A percentile compares a stretch with the other conserved stretches of the same genome.
Conservation (phyloP, 2,329 filamentous ascomycete species). For the Teratosphaeriaceae sp. region DNA sequence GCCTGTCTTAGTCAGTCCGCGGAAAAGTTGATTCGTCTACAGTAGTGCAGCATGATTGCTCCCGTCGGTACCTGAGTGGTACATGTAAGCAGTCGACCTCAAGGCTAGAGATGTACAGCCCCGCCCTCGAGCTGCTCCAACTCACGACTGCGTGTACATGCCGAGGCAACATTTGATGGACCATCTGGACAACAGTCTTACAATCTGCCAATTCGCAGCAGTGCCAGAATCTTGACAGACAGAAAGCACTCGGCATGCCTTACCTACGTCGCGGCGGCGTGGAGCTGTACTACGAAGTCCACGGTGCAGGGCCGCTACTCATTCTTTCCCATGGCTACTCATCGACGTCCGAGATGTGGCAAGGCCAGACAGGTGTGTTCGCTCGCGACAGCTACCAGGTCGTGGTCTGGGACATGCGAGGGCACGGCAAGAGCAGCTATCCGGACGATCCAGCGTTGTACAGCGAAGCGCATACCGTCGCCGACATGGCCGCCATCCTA, state of each 20-base stretch:
- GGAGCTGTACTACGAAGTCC: slow-evolving; percentile 20
- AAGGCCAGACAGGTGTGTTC: slow-evolving; percentile 17
- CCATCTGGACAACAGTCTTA: no score
- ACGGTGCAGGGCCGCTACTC: slow-evolving; percentile 16
- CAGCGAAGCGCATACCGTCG: slow-evolving; percentile 21
- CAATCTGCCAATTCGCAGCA: no score
- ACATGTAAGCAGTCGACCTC: no score
- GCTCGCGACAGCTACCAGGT: slow-evolving; percentile 16
- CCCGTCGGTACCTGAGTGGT: no score
- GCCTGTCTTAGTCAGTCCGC: no score
- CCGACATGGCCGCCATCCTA: slow-evolving; percentile 22
- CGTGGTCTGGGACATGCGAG: slow-evolving; percentile 24
- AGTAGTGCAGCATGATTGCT: no score
- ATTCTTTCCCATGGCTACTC: slow-evolving; percentile 24
- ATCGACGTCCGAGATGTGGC: slow-evolving; percentile 24
- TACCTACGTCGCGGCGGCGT: slow-evolving; percentile 10
- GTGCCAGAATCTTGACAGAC: not conserved
- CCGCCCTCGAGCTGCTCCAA: no score
- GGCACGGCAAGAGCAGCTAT: slow-evolving; percentile 20
- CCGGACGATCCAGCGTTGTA: slow-evolving; percentile 16
- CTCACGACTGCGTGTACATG: no score
- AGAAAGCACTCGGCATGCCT: slow-evolving; percentile 8
- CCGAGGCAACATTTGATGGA: no score
- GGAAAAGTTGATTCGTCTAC: no score
- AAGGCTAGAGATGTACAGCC: no score